Conservation (phyloP, 73 alveolate genomes). For the Effrenium voratum region DNA sequence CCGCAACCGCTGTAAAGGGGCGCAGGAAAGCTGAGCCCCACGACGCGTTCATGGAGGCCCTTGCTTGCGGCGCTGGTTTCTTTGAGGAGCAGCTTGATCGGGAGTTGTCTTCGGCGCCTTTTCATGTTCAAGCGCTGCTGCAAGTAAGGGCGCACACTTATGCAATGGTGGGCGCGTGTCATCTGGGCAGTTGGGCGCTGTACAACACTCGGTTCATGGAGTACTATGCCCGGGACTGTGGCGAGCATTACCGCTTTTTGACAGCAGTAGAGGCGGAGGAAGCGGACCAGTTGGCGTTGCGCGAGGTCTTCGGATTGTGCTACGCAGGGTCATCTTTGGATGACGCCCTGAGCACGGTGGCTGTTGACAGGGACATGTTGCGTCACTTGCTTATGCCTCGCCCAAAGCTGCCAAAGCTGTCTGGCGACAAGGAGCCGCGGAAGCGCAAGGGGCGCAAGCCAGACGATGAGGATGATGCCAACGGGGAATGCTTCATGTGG, state of each 20-base stretch:
- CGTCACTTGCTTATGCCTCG: conserved; percentile 23
- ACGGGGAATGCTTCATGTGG: conserved; percentile 6
- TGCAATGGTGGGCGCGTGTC: conserved; percentile 48
- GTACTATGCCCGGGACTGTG: neutral
- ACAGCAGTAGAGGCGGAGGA: conserved; percentile 39
- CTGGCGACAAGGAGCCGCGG: neutral
- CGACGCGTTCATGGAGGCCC: neutral
- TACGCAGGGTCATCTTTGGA: neutral
- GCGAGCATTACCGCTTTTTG: neutral
- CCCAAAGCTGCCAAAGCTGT: neutral
- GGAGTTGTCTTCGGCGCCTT: conserved; percentile 27
- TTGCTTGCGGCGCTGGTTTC: neutral
- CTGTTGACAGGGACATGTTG: conserved; percentile 38
- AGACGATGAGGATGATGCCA: neutral
- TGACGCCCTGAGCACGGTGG: conserved; percentile 32
- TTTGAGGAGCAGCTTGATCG: conserved; percentile 3
- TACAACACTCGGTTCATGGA: conserved; percentile 13
- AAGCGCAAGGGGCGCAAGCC: neutral
- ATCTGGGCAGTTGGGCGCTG: conserved; percentile 47
- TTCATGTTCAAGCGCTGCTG: neutral
- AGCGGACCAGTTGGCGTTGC: conserved; percentile 16
- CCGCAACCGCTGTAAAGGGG: neutral
- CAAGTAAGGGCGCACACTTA: neutral
- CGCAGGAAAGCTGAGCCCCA: neutral
- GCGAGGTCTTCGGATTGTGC: conserved; percentile 23